Base-by-base conservation (phyloP, 331 rosid species). In the Pyrus hybrid region DNA sequence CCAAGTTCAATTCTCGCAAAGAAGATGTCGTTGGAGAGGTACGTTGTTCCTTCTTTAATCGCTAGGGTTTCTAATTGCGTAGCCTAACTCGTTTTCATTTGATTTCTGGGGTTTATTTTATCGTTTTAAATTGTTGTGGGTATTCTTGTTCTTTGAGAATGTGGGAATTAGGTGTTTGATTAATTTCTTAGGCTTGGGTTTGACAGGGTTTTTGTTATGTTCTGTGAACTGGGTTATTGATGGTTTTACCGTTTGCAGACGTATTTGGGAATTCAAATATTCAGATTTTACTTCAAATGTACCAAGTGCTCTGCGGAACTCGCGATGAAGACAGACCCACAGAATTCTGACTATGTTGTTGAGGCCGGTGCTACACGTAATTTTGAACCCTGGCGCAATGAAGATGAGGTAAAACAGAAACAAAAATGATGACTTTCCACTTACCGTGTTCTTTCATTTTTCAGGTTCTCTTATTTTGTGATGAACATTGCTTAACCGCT, bases 381-480 rank as follows among this genome's bases (percentile, higher is more conserved):
- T 80, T 93, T 78, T 57, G 98, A 93, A 72, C 97, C 96, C 64
- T 91, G 98, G 98, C 96, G 97, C 2, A 89, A 86, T 17, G 98
- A 90, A 85, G 96, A 90, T 71, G 98, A 87, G 88, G 89, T 84
- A 35, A 74, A 47, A 60, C 21, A 63, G 23, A 63, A 30, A 7
- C 22, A 30, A 63, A 63, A 11, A 28, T 10, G 43, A 30, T 8
- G 12, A 63, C 68, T 61, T 57, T 33, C 23, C 12, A 23, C 2
- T 21, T 33, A 4, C 23, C 0, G 0, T 5, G 3, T 13, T 56
- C 9, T 57, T 72, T 72, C 5, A 5, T 51, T 58, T 33, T 72
- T 58, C 25, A 5, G 61, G 29, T 12, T 37, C 53, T 29, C 57
- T 61, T 61, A 3, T 73, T 29, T 6, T 25, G 61, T 43, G 65